phyloP scores from a whole-genome alignment of 805 yeast genomes.

The Suhomyces tanzawaensis region DNA sequence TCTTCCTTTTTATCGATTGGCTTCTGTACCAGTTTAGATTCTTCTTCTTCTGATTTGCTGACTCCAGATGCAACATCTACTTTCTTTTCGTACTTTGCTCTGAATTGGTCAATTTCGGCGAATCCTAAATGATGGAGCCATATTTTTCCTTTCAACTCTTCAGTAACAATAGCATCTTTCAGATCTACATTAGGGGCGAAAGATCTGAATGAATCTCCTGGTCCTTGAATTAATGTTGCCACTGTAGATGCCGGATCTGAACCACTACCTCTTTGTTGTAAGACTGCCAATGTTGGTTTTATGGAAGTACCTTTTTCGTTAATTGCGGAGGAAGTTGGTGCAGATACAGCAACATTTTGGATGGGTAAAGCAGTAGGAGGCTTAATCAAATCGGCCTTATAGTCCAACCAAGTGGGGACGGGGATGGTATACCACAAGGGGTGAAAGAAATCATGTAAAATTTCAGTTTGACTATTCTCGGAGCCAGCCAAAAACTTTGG shows the following conservation, averaged over 20 bases:
- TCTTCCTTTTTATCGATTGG: constrained; percentile 10
- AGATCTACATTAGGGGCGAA: constrained; percentile 39
- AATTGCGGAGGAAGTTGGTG: constrained; percentile 2
- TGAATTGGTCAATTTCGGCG: constrained; percentile 28
- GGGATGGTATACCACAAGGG: constrained; percentile 46
- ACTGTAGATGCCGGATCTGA: constrained; percentile 15
- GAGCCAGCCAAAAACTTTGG: constrained; percentile 34
- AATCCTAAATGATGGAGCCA: constrained; percentile 43
- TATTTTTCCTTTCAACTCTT: constrained; percentile 28
- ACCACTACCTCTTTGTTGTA: constrained; percentile 22
- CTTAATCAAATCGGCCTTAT: constrained; percentile 21
- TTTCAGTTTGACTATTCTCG: constrained; percentile 29
- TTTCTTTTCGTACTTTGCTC: constrained; percentile 13
- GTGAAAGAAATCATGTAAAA: constrained; percentile 42
- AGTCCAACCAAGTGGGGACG: constrained; percentile 42
- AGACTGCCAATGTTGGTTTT: constrained; percentile 19
- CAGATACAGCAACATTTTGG: constrained; percentile 4
- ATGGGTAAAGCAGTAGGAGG: constrained; percentile 8
- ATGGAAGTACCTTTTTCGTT: constrained; percentile 1
- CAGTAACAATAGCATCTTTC: constrained; percentile 32
- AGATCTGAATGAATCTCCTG: constrained; percentile 26
- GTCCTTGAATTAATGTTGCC: constrained; percentile 8
- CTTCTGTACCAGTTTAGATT: no score
- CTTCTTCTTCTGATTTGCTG: background rate
- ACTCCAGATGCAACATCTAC: background rate